Percentiles rank a stretch among this genome's conserved stretches.
phyloP scores from a whole-genome alignment of 1,139 yeast species.

The Yarrowia galli region DNA sequence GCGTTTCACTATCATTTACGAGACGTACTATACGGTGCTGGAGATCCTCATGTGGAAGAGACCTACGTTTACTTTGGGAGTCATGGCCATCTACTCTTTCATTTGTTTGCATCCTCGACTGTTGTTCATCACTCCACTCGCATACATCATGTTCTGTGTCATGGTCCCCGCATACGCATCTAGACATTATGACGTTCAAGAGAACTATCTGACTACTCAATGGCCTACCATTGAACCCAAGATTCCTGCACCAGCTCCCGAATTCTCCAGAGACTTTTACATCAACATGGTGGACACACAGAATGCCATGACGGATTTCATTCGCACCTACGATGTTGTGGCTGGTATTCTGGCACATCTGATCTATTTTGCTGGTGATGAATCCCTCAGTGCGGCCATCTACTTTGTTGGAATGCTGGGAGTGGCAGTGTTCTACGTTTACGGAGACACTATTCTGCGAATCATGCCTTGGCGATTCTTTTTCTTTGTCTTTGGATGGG shows the following conservation, averaged over 20 bases:
- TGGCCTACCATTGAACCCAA: slow-evolving; percentile 61
- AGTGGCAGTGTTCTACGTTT: slow-evolving; percentile 47
- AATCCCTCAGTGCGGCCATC: slow-evolving; percentile 60
- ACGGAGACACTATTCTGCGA: slow-evolving; percentile 53
- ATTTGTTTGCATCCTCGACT: slow-evolving; percentile 69
- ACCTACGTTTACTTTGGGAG: slow-evolving; percentile 67
- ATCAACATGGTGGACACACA: slow-evolving; percentile 84
- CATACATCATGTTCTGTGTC: slow-evolving; percentile 61
- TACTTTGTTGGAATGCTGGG: slow-evolving; percentile 50
- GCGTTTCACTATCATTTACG: slow-evolving; percentile 63
- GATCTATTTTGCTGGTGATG: slow-evolving; percentile 71
- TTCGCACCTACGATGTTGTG: slow-evolving; percentile 66
- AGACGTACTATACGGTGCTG: slow-evolving; percentile 52
- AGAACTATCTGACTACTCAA: slow-evolving; percentile 59
- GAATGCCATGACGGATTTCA: slow-evolving; percentile 77
- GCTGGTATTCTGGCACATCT: slow-evolving; percentile 61
- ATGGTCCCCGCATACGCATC: slow-evolving; percentile 74
- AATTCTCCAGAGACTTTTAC: slow-evolving; percentile 77
- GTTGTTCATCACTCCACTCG: slow-evolving; percentile 60
- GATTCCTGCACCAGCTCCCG: slow-evolving; percentile 78
- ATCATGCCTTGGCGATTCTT: slow-evolving; percentile 50
- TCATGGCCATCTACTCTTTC: slow-evolving; percentile 63
- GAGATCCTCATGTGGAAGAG: slow-evolving; percentile 73
- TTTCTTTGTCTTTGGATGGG: slow-evolving; percentile 61
- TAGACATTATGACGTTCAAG: slow-evolving; percentile 53